phyloP scores from a whole-genome alignment of 2,329 filamentous ascomycete species.

The Epichloe brachyelytri region DNA sequence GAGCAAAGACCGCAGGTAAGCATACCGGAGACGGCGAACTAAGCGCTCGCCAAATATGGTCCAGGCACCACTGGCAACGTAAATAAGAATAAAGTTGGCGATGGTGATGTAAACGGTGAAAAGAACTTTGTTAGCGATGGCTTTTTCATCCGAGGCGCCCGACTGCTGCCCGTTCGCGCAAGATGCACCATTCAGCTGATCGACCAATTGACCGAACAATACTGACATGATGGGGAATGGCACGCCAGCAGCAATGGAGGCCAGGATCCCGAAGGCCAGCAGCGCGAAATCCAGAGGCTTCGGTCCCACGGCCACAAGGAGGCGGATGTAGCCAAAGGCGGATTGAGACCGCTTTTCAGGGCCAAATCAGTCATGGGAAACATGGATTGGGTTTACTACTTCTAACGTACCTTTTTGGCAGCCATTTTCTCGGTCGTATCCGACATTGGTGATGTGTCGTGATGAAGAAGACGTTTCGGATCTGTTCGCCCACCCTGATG shows the following conservation, averaged over 20 bases:
- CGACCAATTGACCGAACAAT: constrained; percentile 41
- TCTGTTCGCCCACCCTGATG: background rate
- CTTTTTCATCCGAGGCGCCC: constrained; percentile 14
- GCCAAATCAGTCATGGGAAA: background rate
- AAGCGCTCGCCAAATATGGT: constrained; percentile 42
- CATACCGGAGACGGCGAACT: constrained; percentile 41
- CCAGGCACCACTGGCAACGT: constrained; percentile 46
- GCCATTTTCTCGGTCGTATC: background rate
- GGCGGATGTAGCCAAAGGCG: background rate
- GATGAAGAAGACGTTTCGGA: background rate
- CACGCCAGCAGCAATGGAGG: constrained; percentile 21
- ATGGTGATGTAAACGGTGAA: constrained; percentile 46
- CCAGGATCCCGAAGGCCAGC: background rate
- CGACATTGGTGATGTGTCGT: background rate
- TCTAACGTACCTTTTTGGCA: background rate
- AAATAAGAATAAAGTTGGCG: constrained; percentile 44
- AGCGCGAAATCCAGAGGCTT: background rate
- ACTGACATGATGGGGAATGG: constrained; percentile 44
- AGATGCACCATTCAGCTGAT: constrained; percentile 33
- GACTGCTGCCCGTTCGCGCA: constrained; percentile 16
- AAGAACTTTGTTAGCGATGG: constrained; percentile 37
- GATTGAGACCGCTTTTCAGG: background rate
- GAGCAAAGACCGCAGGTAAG: constrained; percentile 40
- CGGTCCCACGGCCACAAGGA: background rate
- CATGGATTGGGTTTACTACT: background rate